These are phyloP conservation scores for Clonostachys rhizophaga DNA, from an alignment of 2,329 filamentous ascomycete genomes.

Conservation along the genomic window DNA sequence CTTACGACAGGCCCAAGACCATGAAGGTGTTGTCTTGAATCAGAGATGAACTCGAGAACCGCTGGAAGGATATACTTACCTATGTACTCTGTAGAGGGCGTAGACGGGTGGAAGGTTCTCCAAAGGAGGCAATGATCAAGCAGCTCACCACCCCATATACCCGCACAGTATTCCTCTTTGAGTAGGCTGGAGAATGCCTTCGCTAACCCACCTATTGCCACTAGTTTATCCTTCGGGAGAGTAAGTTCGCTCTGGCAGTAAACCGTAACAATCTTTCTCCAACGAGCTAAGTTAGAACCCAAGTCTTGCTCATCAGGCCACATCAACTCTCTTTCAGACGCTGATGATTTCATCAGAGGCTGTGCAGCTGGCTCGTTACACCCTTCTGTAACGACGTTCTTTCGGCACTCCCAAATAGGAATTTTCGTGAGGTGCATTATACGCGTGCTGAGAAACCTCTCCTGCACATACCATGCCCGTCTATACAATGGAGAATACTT, in stretches of 20 bases:
- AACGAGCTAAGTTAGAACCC: background rate
- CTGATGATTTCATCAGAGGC: background rate
- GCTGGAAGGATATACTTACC: too few species aligned
- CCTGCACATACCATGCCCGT: background rate
- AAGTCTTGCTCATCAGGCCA: background rate
- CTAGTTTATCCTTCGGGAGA: background rate
- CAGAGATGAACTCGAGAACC: too few species aligned
- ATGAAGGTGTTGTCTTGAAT: too few species aligned
- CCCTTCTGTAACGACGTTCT: background rate
- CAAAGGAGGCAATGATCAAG: too few species aligned
- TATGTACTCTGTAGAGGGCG: too few species aligned
- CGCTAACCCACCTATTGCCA: background rate
- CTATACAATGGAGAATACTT: background rate
- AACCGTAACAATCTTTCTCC: background rate
- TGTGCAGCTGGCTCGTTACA: background rate
- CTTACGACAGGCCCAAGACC: too few species aligned
- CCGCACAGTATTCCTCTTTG: background rate
- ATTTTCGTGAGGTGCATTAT: background rate
- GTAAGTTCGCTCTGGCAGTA: background rate
- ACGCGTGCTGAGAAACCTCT: background rate
- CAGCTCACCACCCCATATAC: too few species aligned
- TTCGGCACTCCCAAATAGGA: background rate
- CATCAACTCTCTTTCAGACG: background rate
- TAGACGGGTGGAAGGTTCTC: too few species aligned
- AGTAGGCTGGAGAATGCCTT: background rate